Conservation (phyloP, 192 early-diverging fungal species). For the Funneliformis geosporum region DNA sequence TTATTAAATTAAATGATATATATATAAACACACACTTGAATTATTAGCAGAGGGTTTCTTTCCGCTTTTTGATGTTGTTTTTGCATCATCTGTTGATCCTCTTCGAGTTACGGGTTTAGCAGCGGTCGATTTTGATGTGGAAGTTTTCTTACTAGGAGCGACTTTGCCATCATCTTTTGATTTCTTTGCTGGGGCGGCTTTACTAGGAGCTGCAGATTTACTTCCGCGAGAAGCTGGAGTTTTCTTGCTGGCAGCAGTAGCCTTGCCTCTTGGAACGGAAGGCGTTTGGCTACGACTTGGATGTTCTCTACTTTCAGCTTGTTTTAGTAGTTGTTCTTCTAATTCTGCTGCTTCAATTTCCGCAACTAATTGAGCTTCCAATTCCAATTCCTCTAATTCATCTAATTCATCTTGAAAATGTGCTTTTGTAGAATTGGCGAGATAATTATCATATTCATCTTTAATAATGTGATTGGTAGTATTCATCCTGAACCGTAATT, state of each 20-base stretch:
- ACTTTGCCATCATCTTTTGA: not conserved
- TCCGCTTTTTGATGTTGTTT: not conserved
- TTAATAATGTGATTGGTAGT: constrained; percentile 19
- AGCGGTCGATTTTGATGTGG: not conserved
- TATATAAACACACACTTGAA: not conserved
- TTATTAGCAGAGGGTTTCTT: not conserved
- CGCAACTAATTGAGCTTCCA: not conserved
- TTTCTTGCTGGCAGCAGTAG: not conserved
- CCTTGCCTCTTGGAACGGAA: not conserved
- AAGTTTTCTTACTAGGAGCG: constrained; percentile 9
- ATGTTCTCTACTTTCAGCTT: not conserved
- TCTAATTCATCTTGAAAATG: not conserved
- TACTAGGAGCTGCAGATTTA: not conserved
- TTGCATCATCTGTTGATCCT: constrained; percentile 14
- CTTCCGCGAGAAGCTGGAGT: not conserved
- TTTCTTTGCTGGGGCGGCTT: constrained; percentile 11
- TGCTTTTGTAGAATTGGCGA: constrained; percentile 10
- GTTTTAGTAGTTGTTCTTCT: not conserved
- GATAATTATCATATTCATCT: constrained; percentile 20
- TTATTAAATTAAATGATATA: not conserved
- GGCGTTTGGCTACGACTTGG: not conserved
- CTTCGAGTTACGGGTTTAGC: not conserved
- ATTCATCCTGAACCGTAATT: constrained; percentile 26
- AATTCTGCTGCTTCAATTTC: not conserved
- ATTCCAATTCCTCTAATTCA: not conserved